Evolutionary conservation across 306 rosid species (phyloP), one percentile per base, ranked within the genome.

Genomic region (Biancaea sappan): DNA sequence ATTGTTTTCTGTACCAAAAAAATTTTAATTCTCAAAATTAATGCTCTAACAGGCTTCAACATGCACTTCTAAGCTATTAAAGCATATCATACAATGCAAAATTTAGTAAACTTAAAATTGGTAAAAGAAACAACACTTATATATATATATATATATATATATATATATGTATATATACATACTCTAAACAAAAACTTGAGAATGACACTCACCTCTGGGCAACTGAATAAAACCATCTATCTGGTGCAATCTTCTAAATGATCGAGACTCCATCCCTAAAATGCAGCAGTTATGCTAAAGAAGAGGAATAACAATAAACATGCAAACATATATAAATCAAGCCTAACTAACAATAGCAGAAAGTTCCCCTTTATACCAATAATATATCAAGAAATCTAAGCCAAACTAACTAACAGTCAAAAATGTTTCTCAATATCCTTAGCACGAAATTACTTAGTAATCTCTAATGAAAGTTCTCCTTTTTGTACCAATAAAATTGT

Each of bases 201-300:
- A 79, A 69, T 56, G 62, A 58, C 16, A 77, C 73, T 35, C 37
- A 57, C 61, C 34, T 57, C 18, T 54, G n/a, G 38, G 63, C 12
- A 57, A 14, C 31, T 28, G 63, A 57, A 57, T 37, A 38, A 26
- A 14, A 28, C 37, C 63, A 0, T 57, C 63, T 21, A 19, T 57
- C 38, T 57, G 38, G 15, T 57, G 63, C 38, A 57, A 5, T 57
- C 38, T 28, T 57, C 38, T 57, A 14, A 57, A 6, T 28, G 15
- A 12, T 57, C 10, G 38, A 57, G 38, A 57, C 38, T 57, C 11
- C 14, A 11, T 25, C 11, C 63, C 63, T 57, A 57, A 57, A 26
- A 57, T 57, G 38, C 16, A 57, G 5, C 38, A 26, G 11, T 26
- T 6, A 28, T 37, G 38, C 31, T 57, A 57, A 4, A 5, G 5